Conservation (phyloP, 108 stramenopile species). For the Bacterosira constricta region DNA sequence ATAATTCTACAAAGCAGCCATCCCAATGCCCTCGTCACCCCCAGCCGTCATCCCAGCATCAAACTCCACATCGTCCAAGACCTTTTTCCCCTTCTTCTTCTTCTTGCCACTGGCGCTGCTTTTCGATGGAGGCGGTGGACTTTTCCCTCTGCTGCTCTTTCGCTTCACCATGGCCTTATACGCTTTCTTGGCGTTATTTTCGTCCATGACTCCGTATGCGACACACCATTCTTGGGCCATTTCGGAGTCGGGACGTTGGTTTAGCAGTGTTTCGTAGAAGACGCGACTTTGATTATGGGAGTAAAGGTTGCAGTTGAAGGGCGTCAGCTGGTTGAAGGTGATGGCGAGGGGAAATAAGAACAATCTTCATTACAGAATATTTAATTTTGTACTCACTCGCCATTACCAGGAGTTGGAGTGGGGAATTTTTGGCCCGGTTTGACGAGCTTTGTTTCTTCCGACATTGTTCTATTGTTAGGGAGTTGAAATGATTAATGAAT, state of each 20-base stretch:
- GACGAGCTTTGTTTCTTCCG: constrained; percentile 21
- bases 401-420: constrained; percentile 85
- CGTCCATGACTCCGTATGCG: constrained; percentile 73
- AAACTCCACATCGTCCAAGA: constrained; percentile 63
- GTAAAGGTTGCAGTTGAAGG: not conserved
- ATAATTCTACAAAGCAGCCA: constrained; percentile 47
- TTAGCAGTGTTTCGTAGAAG: constrained; percentile 80
- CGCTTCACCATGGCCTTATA: constrained; percentile 58
- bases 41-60: constrained; percentile 70
- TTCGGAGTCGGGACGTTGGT: constrained; percentile 73
- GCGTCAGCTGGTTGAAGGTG: not conserved
- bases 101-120: constrained; percentile 24
- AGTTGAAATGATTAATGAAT: too few species aligned
- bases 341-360: not conserved
- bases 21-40: constrained; percentile 71
- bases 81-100: constrained; percentile 60
- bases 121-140: constrained; percentile 4
- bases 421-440: constrained; percentile 88
- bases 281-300: constrained; percentile 46
- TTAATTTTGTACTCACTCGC: constrained; percentile 46
- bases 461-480: not conserved
- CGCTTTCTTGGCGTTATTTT: constrained; percentile 68
- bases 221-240: constrained; percentile 95
- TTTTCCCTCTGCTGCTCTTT: constrained; percentile 53
- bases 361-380: too few species aligned